phyloP scores from a whole-genome alignment of 257 asterid species.

The Penstemon newberryi region DNA sequence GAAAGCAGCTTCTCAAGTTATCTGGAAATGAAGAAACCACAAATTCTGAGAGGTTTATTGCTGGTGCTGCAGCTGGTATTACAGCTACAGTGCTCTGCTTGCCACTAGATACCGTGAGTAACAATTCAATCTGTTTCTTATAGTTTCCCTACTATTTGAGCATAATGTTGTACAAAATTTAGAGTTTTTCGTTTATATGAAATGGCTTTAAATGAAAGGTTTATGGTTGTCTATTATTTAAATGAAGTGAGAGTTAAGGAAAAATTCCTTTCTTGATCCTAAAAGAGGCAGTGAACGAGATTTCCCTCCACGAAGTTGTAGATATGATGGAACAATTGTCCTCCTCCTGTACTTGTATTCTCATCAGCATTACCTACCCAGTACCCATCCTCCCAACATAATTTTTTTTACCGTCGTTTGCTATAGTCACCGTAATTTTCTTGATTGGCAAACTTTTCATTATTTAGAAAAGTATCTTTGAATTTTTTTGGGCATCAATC shows the following conservation, averaged over 20 bases:
- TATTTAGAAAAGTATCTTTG: neutral
- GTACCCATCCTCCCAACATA: conserved; percentile 11
- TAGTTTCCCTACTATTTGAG: neutral
- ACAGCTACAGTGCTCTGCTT: conserved; percentile 95
- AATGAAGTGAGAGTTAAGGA: conserved; percentile 18
- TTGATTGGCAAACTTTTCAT: neutral
- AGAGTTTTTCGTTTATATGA: neutral
- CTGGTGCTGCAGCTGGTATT: conserved; percentile 99
- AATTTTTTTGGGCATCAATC: neutral
- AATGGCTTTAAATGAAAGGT: neutral
- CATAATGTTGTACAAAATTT: neutral
- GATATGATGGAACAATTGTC: conserved; percentile 1
- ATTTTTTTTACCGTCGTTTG: neutral
- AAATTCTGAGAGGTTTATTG: conserved; percentile 73
- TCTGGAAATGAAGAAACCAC: conserved; percentile 81
- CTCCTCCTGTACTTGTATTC: neutral
- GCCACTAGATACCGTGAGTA: conserved; percentile 94
- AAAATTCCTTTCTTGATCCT: conserved; percentile 7
- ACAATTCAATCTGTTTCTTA: conserved; percentile 9
- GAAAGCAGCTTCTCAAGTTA: conserved; percentile 77
- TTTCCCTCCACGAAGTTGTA: conserved; percentile 12
- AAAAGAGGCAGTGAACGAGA: conserved; percentile 16
- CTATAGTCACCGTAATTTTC: neutral
- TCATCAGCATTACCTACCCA: neutral
- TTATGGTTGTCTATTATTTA: conserved; percentile 17